Conservation (phyloP, 1,284 basidiomycete species). For the Peniophora sp. region DNA sequence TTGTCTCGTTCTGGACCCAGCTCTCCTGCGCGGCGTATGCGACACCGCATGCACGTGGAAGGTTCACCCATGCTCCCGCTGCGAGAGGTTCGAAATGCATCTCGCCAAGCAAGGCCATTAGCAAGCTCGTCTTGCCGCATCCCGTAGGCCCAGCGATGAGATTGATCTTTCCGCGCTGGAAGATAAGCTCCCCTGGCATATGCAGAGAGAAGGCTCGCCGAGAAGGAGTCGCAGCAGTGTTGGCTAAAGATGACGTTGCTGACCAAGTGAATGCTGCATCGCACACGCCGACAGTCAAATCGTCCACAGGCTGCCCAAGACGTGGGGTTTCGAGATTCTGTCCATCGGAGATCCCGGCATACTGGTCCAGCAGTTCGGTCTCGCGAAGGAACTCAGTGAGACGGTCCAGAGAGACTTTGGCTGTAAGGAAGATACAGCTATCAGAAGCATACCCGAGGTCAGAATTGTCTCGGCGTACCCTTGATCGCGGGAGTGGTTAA, state of each 20-base stretch:
- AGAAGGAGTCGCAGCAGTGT: conserved; percentile 9
- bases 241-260: conserved; percentile 11
- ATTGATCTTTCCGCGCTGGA: conserved; percentile 52
- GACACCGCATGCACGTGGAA: conserved; percentile 59
- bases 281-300: no score
- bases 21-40: conserved; percentile 74
- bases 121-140: conserved; percentile 40
- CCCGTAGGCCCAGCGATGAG: conserved; percentile 61
- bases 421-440: not conserved
- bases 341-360: conserved; percentile 5
- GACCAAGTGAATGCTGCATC: no score
- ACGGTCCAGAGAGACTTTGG: conserved; percentile 40
- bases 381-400: conserved; percentile 35
- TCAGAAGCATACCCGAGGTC: conserved; percentile 14
- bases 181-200: conserved; percentile 47
- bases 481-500: conserved; percentile 24
- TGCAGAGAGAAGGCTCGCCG: conserved; percentile 37
- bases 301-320: no score
- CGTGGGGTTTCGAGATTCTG: conserved; percentile 21
- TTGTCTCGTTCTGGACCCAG: conserved; percentile 60
- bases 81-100: conserved; percentile 46
- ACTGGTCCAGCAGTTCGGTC: conserved; percentile 18
- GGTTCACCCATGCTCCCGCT: conserved; percentile 52
- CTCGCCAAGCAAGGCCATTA: conserved; percentile 54
- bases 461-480: no score